Evolutionary conservation across 2,329 filamentous ascomycete species (phyloP).

Genomic region (Neopestalotiopsis clavispora): DNA sequence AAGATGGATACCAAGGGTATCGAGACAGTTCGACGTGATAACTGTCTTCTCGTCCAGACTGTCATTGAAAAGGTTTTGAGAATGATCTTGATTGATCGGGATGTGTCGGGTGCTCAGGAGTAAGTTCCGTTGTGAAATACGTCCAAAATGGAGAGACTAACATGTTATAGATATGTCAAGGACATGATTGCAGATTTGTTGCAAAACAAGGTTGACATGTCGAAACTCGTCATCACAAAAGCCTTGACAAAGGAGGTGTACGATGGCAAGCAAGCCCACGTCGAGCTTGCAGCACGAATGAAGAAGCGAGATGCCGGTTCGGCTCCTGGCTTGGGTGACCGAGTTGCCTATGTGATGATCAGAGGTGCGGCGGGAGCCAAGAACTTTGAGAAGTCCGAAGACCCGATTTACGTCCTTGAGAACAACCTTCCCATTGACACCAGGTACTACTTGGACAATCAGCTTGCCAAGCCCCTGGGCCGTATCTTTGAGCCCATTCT

Average conservation of each 20-base stretch:
- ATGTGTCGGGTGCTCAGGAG: slow-evolving; percentile 90
- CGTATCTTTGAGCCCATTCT: slow-evolving; percentile 98
- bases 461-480: slow-evolving; percentile 90
- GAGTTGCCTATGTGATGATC: slow-evolving; percentile 97
- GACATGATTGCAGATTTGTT: slow-evolving; percentile 92
- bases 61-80: slow-evolving; percentile 96
- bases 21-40: slow-evolving; percentile 95
- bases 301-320: slow-evolving; percentile 95
- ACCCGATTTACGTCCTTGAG: slow-evolving; percentile 95
- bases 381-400: slow-evolving; percentile 97
- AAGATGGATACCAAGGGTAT: slow-evolving; percentile 99
- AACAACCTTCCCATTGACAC: slow-evolving; percentile 98
- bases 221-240: slow-evolving; percentile 98
- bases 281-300: slow-evolving; percentile 95
- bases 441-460: slow-evolving; percentile 98
- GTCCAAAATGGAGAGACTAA: slow-evolving; percentile 39
- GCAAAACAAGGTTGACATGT: slow-evolving; percentile 99
- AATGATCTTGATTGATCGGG: slow-evolving; percentile 93
- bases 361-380: slow-evolving; percentile 88
- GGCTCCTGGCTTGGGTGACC: slow-evolving; percentile 89
- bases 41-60: slow-evolving; percentile 92
- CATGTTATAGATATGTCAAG: slow-evolving; percentile 80
- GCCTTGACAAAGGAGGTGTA: slow-evolving; percentile 91
- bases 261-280: slow-evolving; percentile 90
- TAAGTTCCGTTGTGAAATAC: slow-evolving; percentile 53